Conservation (phyloP, 768 basidiomycete genomes). For the Collybia nuda region DNA sequence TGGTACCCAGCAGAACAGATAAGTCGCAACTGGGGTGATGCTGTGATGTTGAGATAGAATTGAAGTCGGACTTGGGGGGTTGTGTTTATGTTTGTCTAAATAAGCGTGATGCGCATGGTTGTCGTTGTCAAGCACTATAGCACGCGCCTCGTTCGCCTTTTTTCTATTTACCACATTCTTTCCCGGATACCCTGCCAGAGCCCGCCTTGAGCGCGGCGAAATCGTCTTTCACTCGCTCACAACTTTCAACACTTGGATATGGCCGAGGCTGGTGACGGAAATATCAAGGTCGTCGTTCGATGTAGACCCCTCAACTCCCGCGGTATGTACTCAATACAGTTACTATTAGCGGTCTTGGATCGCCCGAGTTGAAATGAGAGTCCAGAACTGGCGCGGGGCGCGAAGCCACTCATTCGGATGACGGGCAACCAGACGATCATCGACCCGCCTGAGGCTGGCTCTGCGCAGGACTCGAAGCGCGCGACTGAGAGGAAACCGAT, state of each 20-base stretch:
- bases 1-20: no score
- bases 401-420: constrained; percentile 94
- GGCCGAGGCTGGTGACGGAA: constrained; percentile 81
- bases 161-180: not conserved
- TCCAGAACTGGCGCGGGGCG: constrained; percentile 88
- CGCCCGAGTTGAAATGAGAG: not conserved
- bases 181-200: not conserved
- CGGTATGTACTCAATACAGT: constrained; percentile 51
- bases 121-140: no score
- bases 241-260: constrained; percentile 20
- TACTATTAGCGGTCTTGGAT: not conserved
- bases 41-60: no score
- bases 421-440: constrained; percentile 89
- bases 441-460: constrained; percentile 83
- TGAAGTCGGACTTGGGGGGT: no score
- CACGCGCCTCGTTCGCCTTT: no score
- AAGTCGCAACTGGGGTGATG: no score
- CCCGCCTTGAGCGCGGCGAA: constrained; percentile 1
- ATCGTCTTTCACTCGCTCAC: constrained; percentile 1
- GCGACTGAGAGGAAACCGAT: constrained; percentile 89
- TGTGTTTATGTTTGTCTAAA: no score
- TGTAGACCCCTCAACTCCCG: constrained; percentile 95
- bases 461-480: constrained; percentile 68
- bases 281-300: constrained; percentile 93
- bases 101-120: no score